Percentiles rank a stretch among this genome's conserved stretches.
phyloP scores from a whole-genome alignment of 768 basidiomycete genomes.

The Psilocybe subaeruginosa region DNA sequence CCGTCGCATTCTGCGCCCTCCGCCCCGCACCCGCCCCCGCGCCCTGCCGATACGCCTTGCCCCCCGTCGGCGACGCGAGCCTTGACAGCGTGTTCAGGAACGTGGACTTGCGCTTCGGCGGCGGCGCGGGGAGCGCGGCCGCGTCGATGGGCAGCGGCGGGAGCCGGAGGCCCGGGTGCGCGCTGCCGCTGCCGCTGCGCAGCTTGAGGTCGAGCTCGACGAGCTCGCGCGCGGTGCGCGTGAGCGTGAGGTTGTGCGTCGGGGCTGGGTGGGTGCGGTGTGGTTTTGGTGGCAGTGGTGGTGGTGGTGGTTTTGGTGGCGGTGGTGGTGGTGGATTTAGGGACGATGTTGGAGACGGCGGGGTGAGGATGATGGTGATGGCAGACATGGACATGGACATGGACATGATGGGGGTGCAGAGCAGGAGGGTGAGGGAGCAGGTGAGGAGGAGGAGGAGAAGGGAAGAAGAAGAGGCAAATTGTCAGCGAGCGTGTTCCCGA shows the following conservation, averaged over 20 bases:
- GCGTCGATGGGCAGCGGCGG: constrained; percentile 67
- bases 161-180: constrained; percentile 55
- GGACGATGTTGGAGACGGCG: too few species aligned
- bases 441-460: neutral
- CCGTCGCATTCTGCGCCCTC: constrained; percentile 26
- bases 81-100: constrained; percentile 88
- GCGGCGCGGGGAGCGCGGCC: constrained; percentile 51
- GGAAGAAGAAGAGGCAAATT: constrained; percentile 20
- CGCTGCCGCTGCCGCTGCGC: constrained; percentile 55
- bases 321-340: too few species aligned
- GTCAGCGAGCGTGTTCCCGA: constrained; percentile 23
- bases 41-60: constrained; percentile 38
- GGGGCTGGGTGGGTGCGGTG: constrained; percentile 54
- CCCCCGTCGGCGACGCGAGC: constrained; percentile 71
- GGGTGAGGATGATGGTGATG: too few species aligned
- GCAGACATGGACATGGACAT: too few species aligned
- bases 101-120: constrained; percentile 78
- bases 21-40: constrained; percentile 33
- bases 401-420: too few species aligned
- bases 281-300: too few species aligned
- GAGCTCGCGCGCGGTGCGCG: constrained; percentile 75
- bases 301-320: too few species aligned
- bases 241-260: constrained; percentile 88
- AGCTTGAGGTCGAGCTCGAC: constrained; percentile 85
- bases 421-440: neutral